Evolutionary conservation across 352 stramenopile species (phyloP), one percentile per base, ranked within the genome.

Genomic region (Globisporangium okanoganense): DNA sequence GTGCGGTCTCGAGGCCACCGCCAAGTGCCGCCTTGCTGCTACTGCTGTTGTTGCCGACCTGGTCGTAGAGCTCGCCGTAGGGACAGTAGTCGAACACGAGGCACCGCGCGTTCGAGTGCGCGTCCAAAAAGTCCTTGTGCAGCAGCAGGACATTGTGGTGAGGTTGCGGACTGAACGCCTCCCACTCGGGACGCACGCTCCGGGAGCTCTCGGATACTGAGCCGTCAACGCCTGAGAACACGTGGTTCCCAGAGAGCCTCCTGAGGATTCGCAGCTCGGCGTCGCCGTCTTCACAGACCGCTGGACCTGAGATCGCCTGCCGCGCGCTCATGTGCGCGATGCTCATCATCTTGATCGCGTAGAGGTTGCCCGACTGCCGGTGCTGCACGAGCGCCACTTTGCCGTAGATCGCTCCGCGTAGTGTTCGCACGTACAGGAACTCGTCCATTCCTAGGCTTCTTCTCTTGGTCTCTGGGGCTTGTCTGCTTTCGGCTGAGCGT

Each of bases 311-410:
- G 35, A 87, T 65, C 2, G 75, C 77, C 10, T 70, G 77, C 9
- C 64, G 75, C 14, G 69, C 67, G 24, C 58, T 48, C 70, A 89
- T 77, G 66, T 87, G 77, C 40, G 76, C 60, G 35, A 83, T 55
- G 56, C 79, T 87, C 79, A 89, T 89, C 62, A 79, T 71, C 53
- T 89, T 89, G 36, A 89, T 65, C 51, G 79, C 79, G 51, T 78
- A 83, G 25, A 75, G 59, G 5, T 56, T 56, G 31, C 69, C 66
- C 1, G 70, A 73, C 4, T 50, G 22, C 10, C 68, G 65, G 56
- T 78, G 73, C 36, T 36, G 52, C 52, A 58, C 47, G 47, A 53
- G 47, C 25, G 47, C 47, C 47, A 53, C 47, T 53, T 53, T 53
- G 47, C 25, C 78, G 48, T 78, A 82, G 38, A 73, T 61, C 7